Conservation (phyloP, 2,329 filamentous ascomycete species). For the Cordyceps fumosorosea region DNA sequence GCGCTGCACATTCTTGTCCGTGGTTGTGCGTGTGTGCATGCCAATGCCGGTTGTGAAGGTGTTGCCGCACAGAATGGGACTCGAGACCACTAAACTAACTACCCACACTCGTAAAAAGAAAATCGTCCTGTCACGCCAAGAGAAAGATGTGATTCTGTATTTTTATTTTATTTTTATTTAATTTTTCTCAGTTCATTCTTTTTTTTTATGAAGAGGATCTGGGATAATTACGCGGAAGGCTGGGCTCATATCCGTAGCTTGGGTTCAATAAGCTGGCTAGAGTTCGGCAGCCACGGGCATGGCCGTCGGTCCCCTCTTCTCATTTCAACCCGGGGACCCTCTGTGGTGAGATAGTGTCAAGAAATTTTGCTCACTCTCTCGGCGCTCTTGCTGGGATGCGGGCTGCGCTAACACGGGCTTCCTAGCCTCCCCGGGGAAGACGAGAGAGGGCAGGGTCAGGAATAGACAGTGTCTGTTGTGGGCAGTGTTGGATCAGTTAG, state of each 20-base stretch:
- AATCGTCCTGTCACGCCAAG: too few relatives aligned
- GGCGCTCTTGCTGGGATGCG: not conserved
- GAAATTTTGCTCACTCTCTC: not conserved
- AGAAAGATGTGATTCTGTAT: not conserved
- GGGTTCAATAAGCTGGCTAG: not conserved
- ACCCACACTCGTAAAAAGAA: not conserved
- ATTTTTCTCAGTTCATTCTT: not conserved
- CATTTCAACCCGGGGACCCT: not conserved
- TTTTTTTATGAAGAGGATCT: not conserved
- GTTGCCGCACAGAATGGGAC: not conserved
- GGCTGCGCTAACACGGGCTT: conserved; percentile 7
- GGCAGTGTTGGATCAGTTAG: not conserved
- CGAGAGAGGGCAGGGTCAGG: not conserved
- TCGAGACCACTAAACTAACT: not conserved
- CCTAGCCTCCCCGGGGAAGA: conserved; percentile 12
- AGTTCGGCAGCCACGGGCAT: not conserved
- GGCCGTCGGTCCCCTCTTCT: not conserved
- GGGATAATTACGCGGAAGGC: conserved; percentile 3
- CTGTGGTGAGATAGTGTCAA: not conserved
- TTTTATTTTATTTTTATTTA: not conserved
- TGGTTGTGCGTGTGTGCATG: not conserved
- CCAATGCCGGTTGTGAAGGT: not conserved
- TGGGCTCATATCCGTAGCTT: conserved; percentile 1
- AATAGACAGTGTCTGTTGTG: conserved; percentile 1
- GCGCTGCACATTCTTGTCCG: conserved; percentile 1